phyloP scores from a whole-genome alignment of 2,329 filamentous ascomycete genomes.

The Xylaria sp. region DNA sequence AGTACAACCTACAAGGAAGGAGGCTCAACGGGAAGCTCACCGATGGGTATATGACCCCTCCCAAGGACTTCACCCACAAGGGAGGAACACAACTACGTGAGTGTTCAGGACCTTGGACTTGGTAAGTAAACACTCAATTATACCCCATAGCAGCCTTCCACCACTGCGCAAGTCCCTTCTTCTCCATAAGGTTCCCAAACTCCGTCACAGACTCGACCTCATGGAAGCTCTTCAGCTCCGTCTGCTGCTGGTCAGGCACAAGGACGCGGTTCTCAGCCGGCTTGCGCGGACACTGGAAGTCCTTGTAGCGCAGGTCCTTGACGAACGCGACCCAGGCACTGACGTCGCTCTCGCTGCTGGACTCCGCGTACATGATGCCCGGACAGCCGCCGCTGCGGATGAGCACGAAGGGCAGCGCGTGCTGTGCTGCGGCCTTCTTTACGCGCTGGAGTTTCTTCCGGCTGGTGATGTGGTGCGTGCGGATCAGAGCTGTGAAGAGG shows the following conservation, averaged over 20 bases:
- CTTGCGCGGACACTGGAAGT: slow-evolving; percentile 59
- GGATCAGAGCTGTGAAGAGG: slow-evolving; percentile 54
- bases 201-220: slow-evolving; percentile 61
- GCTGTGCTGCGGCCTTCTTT: slow-evolving; percentile 57
- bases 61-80: too few species aligned
- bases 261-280: slow-evolving; percentile 34
- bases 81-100: too few species aligned
- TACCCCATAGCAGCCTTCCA: slow-evolving; percentile 66
- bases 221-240: slow-evolving; percentile 35
- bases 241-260: slow-evolving; percentile 9
- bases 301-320: slow-evolving; percentile 63
- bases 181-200: slow-evolving; percentile 58
- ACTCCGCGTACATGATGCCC: slow-evolving; percentile 73
- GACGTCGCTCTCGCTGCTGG: slow-evolving; percentile 39
- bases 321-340: slow-evolving; percentile 60
- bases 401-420: slow-evolving; percentile 57
- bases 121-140: neutral
- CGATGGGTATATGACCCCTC: too few species aligned
- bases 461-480: slow-evolving; percentile 76
- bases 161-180: slow-evolving; percentile 55
- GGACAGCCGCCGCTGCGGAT: slow-evolving; percentile 63
- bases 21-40: too few species aligned
- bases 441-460: slow-evolving; percentile 63
- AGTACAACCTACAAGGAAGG: too few species aligned
- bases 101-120: too few species aligned